Evolutionary conservation across 2,329 filamentous ascomycete species (phyloP), one percentile per base, ranked within the genome.

Genomic region (Drechslerella dactyloides): DNA sequence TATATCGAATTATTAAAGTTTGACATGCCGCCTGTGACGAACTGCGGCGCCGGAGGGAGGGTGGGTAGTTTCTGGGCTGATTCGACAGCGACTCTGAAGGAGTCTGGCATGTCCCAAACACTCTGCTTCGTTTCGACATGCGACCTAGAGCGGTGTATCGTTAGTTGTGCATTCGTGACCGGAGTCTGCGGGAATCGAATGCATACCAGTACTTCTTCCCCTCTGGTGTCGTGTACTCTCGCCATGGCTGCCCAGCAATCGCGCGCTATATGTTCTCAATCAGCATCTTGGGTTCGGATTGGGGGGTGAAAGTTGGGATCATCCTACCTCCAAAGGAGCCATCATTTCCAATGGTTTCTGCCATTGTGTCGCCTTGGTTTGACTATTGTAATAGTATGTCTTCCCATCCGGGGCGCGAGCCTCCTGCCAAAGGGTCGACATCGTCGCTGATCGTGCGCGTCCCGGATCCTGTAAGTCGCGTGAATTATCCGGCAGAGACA

Each of bases 71-170:
- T 60, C 59, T 75, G 74, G 8, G 73, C 74, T 11, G 72, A 85
- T 57, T 88, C 88, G 66, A 93, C 82, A 70, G 90, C 90, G 76
- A 85, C 84, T 78, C 90, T 91, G 81, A 93, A 93, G 74, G 82
- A 86, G 62, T 91, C 90, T 63, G 94, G 94, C 85, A 96, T 93
- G 77, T 93, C 89, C 94, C 94, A 99, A 33, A 90, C 91, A 79
- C 92, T 97, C 81, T 92, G 86, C 81, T 93, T 93, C 50, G 90
- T 93, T 80, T 96, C 89, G 35, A 88, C 90, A 80, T 99, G 94
- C 80, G 93, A 93, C 75, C 75, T 76, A 53, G 77, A 48, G 37
- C 10, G 54, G 17, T 10, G 4, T 11, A 11, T 17, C 5, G 17
- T 48, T 48, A 48, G 44, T 21, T 48, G 44, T 19, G 44, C 19